A percentile compares a stretch with the other conserved stretches of the same genome.
Conservation (phyloP, 2,329 filamentous ascomycete species). For the Colletotrichum simmondsii region DNA sequence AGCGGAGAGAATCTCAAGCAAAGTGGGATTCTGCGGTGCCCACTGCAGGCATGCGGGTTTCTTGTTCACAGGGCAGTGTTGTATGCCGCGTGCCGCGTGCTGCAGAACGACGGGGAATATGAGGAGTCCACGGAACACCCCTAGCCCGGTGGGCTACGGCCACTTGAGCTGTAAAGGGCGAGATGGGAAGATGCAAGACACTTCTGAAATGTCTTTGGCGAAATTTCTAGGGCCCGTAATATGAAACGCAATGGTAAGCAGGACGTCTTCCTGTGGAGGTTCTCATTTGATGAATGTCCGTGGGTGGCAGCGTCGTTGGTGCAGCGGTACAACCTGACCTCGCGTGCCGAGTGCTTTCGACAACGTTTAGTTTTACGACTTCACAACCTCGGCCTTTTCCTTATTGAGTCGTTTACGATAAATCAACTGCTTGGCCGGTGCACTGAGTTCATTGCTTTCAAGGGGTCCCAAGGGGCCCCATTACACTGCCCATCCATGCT, state of each 20-base stretch:
- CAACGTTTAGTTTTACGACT: background rate
- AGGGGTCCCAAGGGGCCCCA: background rate
- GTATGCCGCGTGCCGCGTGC: conserved; percentile 2
- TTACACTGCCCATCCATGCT: conserved; percentile 5
- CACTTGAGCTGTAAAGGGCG: background rate
- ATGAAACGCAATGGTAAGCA: background rate
- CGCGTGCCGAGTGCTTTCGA: background rate
- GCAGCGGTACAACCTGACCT: background rate
- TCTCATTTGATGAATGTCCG: background rate
- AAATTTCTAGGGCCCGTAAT: background rate
- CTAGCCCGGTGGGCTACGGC: background rate
- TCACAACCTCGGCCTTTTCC: background rate
- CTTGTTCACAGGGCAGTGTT: background rate
- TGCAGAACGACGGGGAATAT: background rate
- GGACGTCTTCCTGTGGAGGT: background rate
- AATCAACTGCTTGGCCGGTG: background rate
- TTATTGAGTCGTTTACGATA: conserved; percentile 26
- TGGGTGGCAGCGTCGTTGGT: background rate
- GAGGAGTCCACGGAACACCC: background rate
- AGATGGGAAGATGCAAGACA: background rate
- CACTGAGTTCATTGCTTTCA: background rate
- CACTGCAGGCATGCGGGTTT: background rate
- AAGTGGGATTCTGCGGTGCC: background rate
- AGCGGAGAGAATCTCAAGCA: background rate
- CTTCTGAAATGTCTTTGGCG: background rate